Percentiles rank a stretch among this genome's conserved stretches.
Conservation (phyloP, 352 stramenopile genomes). For the Saprolegnia parasitica region DNA sequence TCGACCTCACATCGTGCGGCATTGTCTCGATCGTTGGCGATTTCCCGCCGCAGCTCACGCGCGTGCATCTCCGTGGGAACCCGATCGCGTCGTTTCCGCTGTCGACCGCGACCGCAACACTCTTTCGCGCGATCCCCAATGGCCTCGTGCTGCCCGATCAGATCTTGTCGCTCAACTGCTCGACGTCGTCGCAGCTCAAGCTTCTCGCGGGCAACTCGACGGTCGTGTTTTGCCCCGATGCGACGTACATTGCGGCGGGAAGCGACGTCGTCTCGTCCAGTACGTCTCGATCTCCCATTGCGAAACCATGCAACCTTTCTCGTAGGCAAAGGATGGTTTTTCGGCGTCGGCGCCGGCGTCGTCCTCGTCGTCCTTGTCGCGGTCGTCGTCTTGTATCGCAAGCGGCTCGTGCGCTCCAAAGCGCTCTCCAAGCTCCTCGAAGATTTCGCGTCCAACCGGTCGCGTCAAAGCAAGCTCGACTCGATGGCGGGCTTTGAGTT, state of each 20-base stretch:
- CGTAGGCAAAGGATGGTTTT: slow-evolving; percentile 5
- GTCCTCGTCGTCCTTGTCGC: background rate
- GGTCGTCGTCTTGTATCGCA: slow-evolving; percentile 8
- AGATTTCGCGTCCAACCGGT: slow-evolving; percentile 6
- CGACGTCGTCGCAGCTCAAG: background rate
- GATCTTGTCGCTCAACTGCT: background rate
- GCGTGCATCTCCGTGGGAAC: background rate
- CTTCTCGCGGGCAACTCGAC: background rate
- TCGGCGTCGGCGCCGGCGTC: slow-evolving; percentile 5
- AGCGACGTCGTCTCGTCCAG: background rate
- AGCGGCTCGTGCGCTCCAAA: slow-evolving; percentile 7
- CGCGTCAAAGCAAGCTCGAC: slow-evolving; percentile 11
- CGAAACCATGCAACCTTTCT: background rate
- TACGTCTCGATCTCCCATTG: too few species aligned
- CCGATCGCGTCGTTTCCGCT: slow-evolving; percentile 2
- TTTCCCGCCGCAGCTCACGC: slow-evolving; percentile 1
- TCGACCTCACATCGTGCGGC: slow-evolving; percentile 8
- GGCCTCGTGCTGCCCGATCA: background rate
- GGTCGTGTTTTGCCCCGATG: slow-evolving; percentile 1
- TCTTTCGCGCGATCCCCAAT: background rate
- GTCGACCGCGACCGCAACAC: background rate
- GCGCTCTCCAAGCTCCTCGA: slow-evolving; percentile 15
- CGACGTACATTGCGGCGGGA: background rate
- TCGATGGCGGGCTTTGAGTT: slow-evolving; percentile 14
- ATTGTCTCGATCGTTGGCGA: slow-evolving; percentile 11